These are phyloP conservation scores for Euphrasia confusa DNA, from an alignment of 257 asterid genomes.

Conservation along the genomic window DNA sequence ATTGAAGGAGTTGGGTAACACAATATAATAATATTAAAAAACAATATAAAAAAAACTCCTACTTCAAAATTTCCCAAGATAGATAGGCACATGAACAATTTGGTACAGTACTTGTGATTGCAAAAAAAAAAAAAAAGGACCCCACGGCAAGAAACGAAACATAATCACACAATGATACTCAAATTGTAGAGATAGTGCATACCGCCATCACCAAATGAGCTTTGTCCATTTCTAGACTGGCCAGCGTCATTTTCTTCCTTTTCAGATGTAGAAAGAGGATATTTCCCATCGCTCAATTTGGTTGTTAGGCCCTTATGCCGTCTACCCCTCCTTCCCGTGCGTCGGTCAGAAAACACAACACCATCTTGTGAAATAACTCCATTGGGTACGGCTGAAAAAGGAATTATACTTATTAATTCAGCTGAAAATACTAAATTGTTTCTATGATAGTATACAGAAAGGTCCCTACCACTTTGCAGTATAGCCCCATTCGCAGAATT, in stretches of 20 bases:
- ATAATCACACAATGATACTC: background rate
- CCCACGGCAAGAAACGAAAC: background rate
- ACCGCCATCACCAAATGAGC: slow-evolving; percentile 43
- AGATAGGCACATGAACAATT: background rate
- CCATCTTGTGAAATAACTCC: slow-evolving; percentile 47
- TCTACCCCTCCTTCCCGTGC: slow-evolving; percentile 69
- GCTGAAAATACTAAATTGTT: slow-evolving; percentile 11
- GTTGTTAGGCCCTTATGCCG: slow-evolving; percentile 47
- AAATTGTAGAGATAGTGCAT: slow-evolving; percentile 15
- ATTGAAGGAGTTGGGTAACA: background rate
- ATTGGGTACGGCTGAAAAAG: slow-evolving; percentile 38
- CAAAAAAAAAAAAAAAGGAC: background rate
- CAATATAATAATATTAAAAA: background rate
- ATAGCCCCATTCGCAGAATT: slow-evolving; percentile 33
- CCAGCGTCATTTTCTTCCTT: slow-evolving; percentile 49
- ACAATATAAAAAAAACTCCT: background rate
- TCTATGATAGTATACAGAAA: slow-evolving; percentile 5
- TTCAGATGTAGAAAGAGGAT: slow-evolving; percentile 35
- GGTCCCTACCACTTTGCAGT: slow-evolving; percentile 38
- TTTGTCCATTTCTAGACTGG: slow-evolving; percentile 35
- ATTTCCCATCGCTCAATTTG: slow-evolving; percentile 42
- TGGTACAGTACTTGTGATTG: background rate
- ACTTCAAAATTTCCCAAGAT: slow-evolving; percentile 6
- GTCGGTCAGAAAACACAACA: slow-evolving; percentile 44
- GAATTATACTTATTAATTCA: slow-evolving; percentile 20